Base-by-base conservation (phyloP, 192 early-diverging fungal genomes). In the Backusella circina region DNA sequence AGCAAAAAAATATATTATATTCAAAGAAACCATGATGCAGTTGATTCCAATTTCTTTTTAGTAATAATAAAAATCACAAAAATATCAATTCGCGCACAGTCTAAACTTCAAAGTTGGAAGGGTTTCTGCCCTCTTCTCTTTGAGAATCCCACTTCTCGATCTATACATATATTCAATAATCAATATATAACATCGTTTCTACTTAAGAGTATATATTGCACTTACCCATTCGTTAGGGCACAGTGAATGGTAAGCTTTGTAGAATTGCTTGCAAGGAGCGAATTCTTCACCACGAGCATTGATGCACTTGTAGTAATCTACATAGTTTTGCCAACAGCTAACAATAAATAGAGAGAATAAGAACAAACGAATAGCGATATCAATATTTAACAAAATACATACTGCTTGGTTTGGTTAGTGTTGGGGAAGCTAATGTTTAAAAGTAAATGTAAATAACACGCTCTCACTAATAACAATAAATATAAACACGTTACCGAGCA, bases 291-390 rank as follows among this genome's bases (percentile, higher is more conserved):
- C 98, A 90, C 95, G 96, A 75, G 92, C 93, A 64, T 88, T 86
- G 38, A 96, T 89, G 83, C 98, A 99, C 85, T 91, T 90, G 86
- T 85, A 86, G 83, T 94, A 97, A 86, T 99, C 98, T 71, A 91
- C 90, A 86, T 97, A 99, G 91, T 97, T 96, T 91, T 99, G 98
- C 95, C 96, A 97, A 91, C 98, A 99, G 91, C 76, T 77, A n/a
- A 65, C 16, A 65, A 31, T 32, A 71, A 71, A 71, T 18, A 69
- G 51, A 31, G n/a, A 39, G 5, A 66, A 26, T 23, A 15, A 28
- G 37, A 16, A 7, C 33, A 35, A 35, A 2, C n/a, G n/a, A 41
- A 41, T 15, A 16, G 39, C 44, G n/a, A n/a, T 47, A 47, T n/a
- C 44, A 6, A n/a, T 47, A 47, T 47, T 47, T 16, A 5, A n/a